These are phyloP conservation scores for Saccharomycopsis hybrid DNA, from an alignment of 1,139 yeast species.

Conservation along the genomic window DNA sequence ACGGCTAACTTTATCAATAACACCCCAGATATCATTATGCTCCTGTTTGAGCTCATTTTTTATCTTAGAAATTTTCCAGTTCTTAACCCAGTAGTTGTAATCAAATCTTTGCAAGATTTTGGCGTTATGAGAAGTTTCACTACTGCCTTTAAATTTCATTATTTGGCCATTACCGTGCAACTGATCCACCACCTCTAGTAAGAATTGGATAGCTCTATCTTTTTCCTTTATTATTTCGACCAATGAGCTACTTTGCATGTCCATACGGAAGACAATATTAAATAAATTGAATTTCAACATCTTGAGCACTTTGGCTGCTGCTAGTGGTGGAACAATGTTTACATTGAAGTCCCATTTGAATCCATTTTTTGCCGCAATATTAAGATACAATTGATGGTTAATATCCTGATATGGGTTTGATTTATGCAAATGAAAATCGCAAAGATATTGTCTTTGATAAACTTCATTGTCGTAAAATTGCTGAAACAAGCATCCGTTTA, in stretches of 20 bases:
- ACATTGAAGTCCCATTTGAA: conserved; percentile 19
- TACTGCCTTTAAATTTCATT: conserved; percentile 2
- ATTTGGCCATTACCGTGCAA: conserved; percentile 5
- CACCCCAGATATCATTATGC: conserved; percentile 14
- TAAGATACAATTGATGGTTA: conserved; percentile 3
- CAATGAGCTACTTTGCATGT: conserved; percentile 4
- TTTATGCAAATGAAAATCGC: conserved; percentile 6
- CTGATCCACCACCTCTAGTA: conserved; percentile 6
- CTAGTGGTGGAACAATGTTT: not conserved
- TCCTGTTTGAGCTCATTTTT: not conserved
- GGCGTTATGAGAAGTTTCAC: not conserved
- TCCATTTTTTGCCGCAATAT: not conserved
- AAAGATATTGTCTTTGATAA: conserved; percentile 2
- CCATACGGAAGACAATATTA: conserved; percentile 12
- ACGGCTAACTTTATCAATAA: conserved; percentile 13
- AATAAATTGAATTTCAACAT: conserved; percentile 13
- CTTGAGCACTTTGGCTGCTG: conserved; percentile 9
- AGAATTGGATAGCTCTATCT: conserved; percentile 10
- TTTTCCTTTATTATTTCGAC: conserved; percentile 9
- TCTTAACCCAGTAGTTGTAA: conserved; percentile 8
- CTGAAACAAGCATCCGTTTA: conserved; percentile 16
- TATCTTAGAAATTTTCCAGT: conserved; percentile 6
- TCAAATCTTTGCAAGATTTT: conserved; percentile 6
- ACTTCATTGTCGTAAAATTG: conserved; percentile 6
- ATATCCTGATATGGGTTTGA: conserved; percentile 2